These are phyloP conservation scores for Cercospora janseana DNA, from an alignment of 2,329 filamentous ascomycete species.

Conservation along the genomic window DNA sequence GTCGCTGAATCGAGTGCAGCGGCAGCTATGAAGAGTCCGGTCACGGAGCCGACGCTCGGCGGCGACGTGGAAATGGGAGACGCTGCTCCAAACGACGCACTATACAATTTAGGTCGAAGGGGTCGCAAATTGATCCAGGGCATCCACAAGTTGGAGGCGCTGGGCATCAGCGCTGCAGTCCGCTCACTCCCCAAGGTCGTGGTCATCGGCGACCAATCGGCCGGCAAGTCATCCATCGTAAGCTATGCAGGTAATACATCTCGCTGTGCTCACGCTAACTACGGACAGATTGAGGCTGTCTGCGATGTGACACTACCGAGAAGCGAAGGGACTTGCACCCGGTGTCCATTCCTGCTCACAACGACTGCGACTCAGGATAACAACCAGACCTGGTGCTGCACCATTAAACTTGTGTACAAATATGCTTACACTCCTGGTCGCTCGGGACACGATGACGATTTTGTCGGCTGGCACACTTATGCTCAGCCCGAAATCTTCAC, in stretches of 20 bases:
- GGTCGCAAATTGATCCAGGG: conserved; percentile 65
- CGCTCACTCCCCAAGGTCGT: conserved; percentile 75
- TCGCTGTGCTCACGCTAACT: background rate
- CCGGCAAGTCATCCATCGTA: conserved; percentile 71
- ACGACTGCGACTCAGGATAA: conserved; percentile 53
- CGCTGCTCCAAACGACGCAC: conserved; percentile 7
- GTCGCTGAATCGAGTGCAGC: background rate
- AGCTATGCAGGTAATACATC: background rate
- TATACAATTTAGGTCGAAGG: conserved; percentile 59
- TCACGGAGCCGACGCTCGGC: background rate
- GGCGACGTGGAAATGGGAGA: background rate
- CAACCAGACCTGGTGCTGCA: conserved; percentile 60
- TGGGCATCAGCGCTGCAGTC: conserved; percentile 67
- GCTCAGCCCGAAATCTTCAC: conserved; percentile 46
- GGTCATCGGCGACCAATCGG: conserved; percentile 79
- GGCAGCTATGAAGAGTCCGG: background rate
- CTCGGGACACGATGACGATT: conserved; percentile 57
- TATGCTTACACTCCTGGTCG: conserved; percentile 58
- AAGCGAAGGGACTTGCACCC: conserved; percentile 69
- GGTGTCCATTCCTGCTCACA: conserved; percentile 76
- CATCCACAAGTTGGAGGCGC: conserved; percentile 65
- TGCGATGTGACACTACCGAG: conserved; percentile 69
- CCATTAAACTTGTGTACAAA: conserved; percentile 63
- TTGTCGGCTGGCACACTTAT: conserved; percentile 64
- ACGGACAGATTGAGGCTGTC: conserved; percentile 42